These are phyloP conservation scores for Aureobasidium sp. DNA, from an alignment of 2,329 filamentous ascomycete species.

Conservation along the genomic window DNA sequence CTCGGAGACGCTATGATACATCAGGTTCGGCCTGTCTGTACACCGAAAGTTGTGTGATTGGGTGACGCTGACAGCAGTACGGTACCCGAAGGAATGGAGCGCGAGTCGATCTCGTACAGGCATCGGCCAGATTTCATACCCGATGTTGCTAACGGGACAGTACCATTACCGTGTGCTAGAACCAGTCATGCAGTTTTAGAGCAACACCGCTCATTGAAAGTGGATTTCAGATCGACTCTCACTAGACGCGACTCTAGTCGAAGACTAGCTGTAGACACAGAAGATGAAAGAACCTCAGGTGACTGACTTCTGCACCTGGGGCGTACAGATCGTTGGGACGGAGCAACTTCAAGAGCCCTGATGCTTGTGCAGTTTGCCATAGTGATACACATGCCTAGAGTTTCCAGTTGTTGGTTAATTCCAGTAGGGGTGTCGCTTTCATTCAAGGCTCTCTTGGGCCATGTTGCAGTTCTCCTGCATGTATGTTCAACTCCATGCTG, in stretches of 20 bases:
- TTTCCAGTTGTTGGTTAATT: background rate
- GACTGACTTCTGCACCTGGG: background rate
- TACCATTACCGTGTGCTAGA: background rate
- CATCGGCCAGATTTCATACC: background rate
- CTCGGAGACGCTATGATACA: background rate
- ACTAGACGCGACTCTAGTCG: background rate
- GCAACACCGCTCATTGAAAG: background rate
- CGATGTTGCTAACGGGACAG: background rate
- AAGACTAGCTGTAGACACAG: background rate
- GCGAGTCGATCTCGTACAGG: constrained; percentile 3
- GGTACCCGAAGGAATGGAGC: constrained; percentile 10
- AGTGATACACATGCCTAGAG: background rate
- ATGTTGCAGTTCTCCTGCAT: background rate
- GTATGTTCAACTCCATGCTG: background rate
- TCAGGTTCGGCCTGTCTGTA: background rate
- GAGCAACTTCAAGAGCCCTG: background rate
- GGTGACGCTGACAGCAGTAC: background rate
- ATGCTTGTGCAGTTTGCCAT: background rate
- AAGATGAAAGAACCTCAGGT: background rate
- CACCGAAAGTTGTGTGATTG: constrained; percentile 1
- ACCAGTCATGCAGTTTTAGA: background rate
- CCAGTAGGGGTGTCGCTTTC: background rate
- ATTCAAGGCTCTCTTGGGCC: background rate
- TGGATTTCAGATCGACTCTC: background rate
- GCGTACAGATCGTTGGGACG: background rate